Evolutionary conservation across 257 asterid genomes (phyloP).

Genomic region (Salvia splendens): DNA sequence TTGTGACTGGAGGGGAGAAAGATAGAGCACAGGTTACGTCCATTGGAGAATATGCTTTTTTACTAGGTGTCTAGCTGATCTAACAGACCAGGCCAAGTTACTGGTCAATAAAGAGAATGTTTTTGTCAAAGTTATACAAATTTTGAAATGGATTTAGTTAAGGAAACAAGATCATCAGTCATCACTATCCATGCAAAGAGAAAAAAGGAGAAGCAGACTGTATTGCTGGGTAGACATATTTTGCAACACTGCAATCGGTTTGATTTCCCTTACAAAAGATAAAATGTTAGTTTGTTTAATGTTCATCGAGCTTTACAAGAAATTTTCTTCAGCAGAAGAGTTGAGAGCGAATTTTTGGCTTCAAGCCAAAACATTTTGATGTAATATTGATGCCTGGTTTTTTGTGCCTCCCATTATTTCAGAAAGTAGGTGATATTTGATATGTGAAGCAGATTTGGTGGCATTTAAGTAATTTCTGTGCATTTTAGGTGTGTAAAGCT

Average conservation of each 20-base stretch:
- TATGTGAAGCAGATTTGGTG: not conserved
- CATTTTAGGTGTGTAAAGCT: slow-evolving; percentile 1
- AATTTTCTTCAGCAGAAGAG: not conserved
- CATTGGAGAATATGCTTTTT: not conserved
- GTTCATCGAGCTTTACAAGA: slow-evolving; percentile 1
- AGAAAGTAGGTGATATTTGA: slow-evolving; percentile 3
- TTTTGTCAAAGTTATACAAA: not conserved
- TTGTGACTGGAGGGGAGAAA: not conserved
- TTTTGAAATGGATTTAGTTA: slow-evolving; percentile 7
- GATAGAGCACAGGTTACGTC: not conserved
- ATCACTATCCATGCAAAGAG: not conserved
- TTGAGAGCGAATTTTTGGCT: slow-evolving; percentile 1
- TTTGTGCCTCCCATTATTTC: not conserved
- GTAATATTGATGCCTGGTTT: not conserved
- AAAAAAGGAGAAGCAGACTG: slow-evolving; percentile 2
- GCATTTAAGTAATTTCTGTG: slow-evolving; percentile 10
- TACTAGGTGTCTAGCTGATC: not conserved
- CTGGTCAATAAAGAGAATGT: not conserved
- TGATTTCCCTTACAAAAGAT: not conserved
- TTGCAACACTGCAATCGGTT: not conserved
- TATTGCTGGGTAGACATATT: not conserved
- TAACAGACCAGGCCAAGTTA: not conserved
- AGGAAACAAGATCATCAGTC: not conserved
- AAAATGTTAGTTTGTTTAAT: not conserved
- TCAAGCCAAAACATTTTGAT: slow-evolving; percentile 8